Percentiles rank a stretch among this genome's conserved stretches.
phyloP scores from a whole-genome alignment of 1,139 yeast genomes.

The Dujonia santamariae region DNA sequence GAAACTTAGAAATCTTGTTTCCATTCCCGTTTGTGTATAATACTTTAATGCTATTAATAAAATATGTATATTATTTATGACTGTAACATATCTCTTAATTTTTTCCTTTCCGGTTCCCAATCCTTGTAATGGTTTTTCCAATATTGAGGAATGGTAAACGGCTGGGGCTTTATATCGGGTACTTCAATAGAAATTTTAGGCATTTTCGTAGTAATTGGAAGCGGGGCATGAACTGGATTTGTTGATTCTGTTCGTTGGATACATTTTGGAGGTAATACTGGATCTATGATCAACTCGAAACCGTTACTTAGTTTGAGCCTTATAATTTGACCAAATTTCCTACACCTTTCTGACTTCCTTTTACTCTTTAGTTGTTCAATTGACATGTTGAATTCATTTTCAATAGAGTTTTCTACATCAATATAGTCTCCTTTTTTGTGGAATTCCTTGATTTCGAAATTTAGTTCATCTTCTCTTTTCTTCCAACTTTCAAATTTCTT shows the following conservation, averaged over 20 bases:
- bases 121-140: no score
- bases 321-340: constrained; percentile 22
- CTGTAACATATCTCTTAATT: no score
- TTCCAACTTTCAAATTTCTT: constrained; percentile 47
- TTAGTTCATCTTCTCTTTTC: constrained; percentile 25
- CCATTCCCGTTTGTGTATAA: not conserved
- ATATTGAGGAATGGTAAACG: constrained; percentile 6
- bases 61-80: not conserved
- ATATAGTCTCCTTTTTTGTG: constrained; percentile 7
- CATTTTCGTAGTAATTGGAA: no score
- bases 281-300: constrained; percentile 27
- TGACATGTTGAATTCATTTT: constrained; percentile 20
- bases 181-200: constrained; percentile 1
- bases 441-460: constrained; percentile 22
- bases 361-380: constrained; percentile 17
- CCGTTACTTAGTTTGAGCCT: constrained; percentile 28
- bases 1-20: not conserved
- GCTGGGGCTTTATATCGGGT: constrained; percentile 2
- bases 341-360: constrained; percentile 18
- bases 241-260: constrained; percentile 6
- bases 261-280: constrained; percentile 26
- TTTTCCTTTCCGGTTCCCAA: no score
- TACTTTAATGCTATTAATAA: not conserved
- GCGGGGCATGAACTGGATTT: no score
- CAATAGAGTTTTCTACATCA: constrained; percentile 2